Conservation (phyloP, 441 rosid genomes). For the Populus hybrid region DNA sequence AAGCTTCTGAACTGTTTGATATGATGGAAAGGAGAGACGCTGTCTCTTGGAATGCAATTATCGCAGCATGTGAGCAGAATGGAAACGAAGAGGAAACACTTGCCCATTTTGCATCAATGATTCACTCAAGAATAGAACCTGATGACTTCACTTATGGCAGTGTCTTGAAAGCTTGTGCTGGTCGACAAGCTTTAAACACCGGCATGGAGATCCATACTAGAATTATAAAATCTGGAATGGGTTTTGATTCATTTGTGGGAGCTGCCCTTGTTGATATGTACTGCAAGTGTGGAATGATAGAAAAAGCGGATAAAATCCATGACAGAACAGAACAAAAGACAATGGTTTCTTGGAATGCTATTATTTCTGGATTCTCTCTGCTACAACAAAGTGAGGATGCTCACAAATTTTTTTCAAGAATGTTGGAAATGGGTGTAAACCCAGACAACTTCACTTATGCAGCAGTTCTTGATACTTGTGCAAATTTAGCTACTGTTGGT, state of each 20-base stretch:
- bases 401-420: slow-evolving; percentile 55
- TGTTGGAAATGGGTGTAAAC: slow-evolving; percentile 59
- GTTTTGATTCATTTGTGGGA: slow-evolving; percentile 58
- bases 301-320: slow-evolving; percentile 71
- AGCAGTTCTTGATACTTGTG: slow-evolving; percentile 80
- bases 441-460: slow-evolving; percentile 92
- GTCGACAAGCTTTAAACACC: slow-evolving; percentile 41
- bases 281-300: slow-evolving; percentile 71
- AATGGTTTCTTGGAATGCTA: slow-evolving; percentile 85
- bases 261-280: slow-evolving; percentile 86
- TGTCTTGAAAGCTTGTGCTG: slow-evolving; percentile 72
- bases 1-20: slow-evolving; percentile 57
- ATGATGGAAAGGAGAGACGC: slow-evolving; percentile 77
- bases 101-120: slow-evolving; percentile 59
- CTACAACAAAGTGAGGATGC: slow-evolving; percentile 77
- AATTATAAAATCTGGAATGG: slow-evolving; percentile 68
- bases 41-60: slow-evolving; percentile 91
- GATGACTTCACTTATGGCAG: slow-evolving; percentile 94
- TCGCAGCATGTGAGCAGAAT: slow-evolving; percentile 80
- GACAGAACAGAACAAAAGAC: slow-evolving; percentile 46
- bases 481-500: slow-evolving; percentile 72
- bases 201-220: slow-evolving; percentile 75
- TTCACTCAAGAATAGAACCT: slow-evolving; percentile 57
- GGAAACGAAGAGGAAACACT: slow-evolving; percentile 55
- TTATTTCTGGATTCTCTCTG: slow-evolving; percentile 69